Conservation (phyloP, 2,329 filamentous ascomycete species). For the Ophiocordyceps unilateralis region DNA sequence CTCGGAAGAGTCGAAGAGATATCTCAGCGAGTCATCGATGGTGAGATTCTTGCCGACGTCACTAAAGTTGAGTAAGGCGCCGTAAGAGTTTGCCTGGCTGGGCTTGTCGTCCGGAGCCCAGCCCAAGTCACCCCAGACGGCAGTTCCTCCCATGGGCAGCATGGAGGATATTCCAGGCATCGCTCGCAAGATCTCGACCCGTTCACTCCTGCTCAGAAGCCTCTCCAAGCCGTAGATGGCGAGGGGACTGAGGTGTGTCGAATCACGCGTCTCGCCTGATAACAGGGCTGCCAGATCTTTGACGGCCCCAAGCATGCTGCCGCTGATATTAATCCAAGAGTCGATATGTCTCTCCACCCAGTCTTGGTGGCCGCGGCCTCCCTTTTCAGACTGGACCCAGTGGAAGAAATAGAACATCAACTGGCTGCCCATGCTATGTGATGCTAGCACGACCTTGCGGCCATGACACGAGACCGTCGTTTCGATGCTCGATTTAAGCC, state of each 20-base stretch:
- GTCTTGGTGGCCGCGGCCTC: slow-evolving; percentile 62
- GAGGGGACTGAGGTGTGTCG: slow-evolving; percentile 87
- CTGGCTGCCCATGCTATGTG: slow-evolving; percentile 96
- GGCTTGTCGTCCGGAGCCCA: slow-evolving; percentile 79
- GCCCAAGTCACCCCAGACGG: slow-evolving; percentile 80
- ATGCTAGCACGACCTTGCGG: slow-evolving; percentile 70
- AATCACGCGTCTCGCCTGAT: slow-evolving; percentile 96
- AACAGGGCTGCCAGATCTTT: slow-evolving; percentile 83
- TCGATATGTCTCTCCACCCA: slow-evolving; percentile 93
- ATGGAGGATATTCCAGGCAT: slow-evolving; percentile 97
- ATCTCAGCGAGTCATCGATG: slow-evolving; percentile 56
- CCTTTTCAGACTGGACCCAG: slow-evolving; percentile 62
- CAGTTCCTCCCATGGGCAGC: slow-evolving; percentile 84
- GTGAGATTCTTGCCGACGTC: slow-evolving; percentile 59
- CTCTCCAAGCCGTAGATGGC: slow-evolving; percentile 94
- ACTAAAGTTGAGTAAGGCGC: slow-evolving; percentile 73
- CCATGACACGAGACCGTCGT: slow-evolving; percentile 52
- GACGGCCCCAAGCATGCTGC: slow-evolving; percentile 88
- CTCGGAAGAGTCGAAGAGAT: slow-evolving; percentile 62
- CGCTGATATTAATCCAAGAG: slow-evolving; percentile 95
- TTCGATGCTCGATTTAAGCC: slow-evolving; percentile 82
- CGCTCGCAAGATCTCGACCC: slow-evolving; percentile 82
- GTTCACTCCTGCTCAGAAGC: slow-evolving; percentile 78
- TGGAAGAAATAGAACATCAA: slow-evolving; percentile 73
- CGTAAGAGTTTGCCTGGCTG: slow-evolving; percentile 56